phyloP scores from a whole-genome alignment of 345 rosid genomes.

The Anacardium occidentale region DNA sequence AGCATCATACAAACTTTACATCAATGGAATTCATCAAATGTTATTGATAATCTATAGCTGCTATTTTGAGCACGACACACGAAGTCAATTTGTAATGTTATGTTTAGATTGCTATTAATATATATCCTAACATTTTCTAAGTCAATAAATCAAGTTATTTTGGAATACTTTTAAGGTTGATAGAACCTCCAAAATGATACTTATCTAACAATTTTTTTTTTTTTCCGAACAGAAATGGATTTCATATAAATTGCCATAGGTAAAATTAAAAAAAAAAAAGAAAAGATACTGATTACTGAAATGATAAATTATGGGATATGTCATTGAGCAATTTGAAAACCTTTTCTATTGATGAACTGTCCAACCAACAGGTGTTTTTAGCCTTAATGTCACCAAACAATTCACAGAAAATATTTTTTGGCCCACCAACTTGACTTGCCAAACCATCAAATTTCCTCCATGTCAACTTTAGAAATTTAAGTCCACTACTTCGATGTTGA shows the following conservation, averaged over 20 bases:
- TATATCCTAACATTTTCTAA: background rate
- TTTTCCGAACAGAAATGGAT: no score
- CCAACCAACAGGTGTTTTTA: slow-evolving; percentile 89
- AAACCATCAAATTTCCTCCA: slow-evolving; percentile 73
- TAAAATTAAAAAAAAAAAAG: background rate
- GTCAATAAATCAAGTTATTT: no score
- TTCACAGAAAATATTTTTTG: slow-evolving; percentile 65
- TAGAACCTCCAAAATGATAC: no score
- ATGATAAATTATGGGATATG: slow-evolving; percentile 9
- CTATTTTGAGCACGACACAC: no score
- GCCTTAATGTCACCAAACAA: slow-evolving; percentile 58
- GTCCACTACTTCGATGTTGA: slow-evolving; percentile 24
- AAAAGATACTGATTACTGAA: background rate
- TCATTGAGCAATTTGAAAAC: slow-evolving; percentile 33
- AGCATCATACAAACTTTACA: background rate
- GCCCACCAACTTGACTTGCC: slow-evolving; percentile 70
- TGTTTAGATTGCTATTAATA: background rate
- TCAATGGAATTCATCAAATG: background rate
- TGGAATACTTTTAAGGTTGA: no score
- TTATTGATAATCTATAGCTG: background rate
- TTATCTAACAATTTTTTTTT: no score
- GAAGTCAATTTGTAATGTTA: no score
- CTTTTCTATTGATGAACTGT: slow-evolving; percentile 92
- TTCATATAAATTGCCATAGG: background rate
- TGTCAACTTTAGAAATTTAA: slow-evolving; percentile 54